Base-by-base conservation (phyloP, 2,329 filamentous ascomycete species). In the Coniochaeta sp. region DNA sequence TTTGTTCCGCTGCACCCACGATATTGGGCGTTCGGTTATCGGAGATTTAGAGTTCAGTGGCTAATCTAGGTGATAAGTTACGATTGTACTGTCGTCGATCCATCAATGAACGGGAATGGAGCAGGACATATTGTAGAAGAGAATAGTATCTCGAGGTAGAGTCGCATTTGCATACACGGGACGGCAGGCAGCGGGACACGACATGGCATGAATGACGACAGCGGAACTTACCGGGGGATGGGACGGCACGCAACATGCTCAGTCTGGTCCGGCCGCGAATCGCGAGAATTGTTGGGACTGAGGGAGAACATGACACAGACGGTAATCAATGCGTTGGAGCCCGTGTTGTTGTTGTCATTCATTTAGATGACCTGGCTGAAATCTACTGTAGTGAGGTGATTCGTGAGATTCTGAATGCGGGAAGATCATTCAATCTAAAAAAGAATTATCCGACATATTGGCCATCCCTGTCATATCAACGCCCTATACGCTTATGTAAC, bases 391-490 rank as follows among this genome's bases (percentile, higher is more conserved):
- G n/a, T n/a, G n/a, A n/a, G n/a, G n/a, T 47, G 47, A 52, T 28
- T 52, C 22, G 47, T 52, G 24, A n/a, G 4, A 36, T 16, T n/a
- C 30, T 36, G 17, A 38, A 55, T 14, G 4, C 32, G 30, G 30
- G 30, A 55, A 24, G 54, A 55, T 55, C 30, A 55, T 55, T 55
- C 26, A 34, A 55, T 34, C 14, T 12, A 34, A 34, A 55, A 55
- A 55, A 47, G 42, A 47, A 47, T 32, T 55, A 55, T 55, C 52
- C 52, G 52, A 55, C 38, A 34, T 55, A 55, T 55, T 22, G 54
- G 17, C 6, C 12, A 17, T 14, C 22, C 54, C 54, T 28, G 50
- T 34, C 26, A 55, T 32, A 55, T 30, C 24, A 12, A 36, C 54
- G 30, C 32, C 54, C n/a, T 55, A 36, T 36, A 28, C 22, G 54